These are phyloP conservation scores for Colletotrichum liaoningense DNA, from an alignment of 2,329 filamentous ascomycete genomes.

Conservation along the genomic window DNA sequence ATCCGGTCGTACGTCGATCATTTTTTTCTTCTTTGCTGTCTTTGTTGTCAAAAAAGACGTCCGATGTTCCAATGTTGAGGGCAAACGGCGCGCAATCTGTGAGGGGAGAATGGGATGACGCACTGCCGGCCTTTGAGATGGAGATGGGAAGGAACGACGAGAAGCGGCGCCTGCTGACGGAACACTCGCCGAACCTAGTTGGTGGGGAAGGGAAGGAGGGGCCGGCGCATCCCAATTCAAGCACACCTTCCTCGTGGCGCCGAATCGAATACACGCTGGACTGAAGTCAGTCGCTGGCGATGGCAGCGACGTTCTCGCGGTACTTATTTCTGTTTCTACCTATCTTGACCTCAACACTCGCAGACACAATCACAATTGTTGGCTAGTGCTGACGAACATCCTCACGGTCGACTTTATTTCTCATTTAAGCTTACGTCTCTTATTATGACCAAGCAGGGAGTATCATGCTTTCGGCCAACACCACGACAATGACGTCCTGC, in stretches of 20 bases:
- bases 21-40: not conserved
- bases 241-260: not conserved
- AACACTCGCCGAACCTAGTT: slow-evolving; percentile 5
- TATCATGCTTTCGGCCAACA: slow-evolving; percentile 20
- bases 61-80: not conserved
- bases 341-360: not conserved
- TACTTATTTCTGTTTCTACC: not conserved
- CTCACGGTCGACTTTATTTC: not conserved
- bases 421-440: slow-evolving; percentile 3
- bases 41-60: not conserved
- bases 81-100: not conserved
- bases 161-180: slow-evolving; percentile 17
- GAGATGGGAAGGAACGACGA: not conserved
- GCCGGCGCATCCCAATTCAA: slow-evolving; percentile 5
- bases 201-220: not conserved
- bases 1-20: slow-evolving; percentile 22
- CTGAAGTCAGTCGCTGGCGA: not conserved
- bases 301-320: not conserved
- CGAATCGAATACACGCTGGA: not conserved
- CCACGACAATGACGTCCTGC: slow-evolving; percentile 32
- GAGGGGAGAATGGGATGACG: slow-evolving; percentile 4
- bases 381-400: slow-evolving; percentile 24
- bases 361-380: not conserved
- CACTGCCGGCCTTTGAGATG: not conserved
- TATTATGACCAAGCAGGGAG: not conserved